Conservation (phyloP, 2,329 filamentous ascomycete genomes). For the Dactylonectria macrodidyma region DNA sequence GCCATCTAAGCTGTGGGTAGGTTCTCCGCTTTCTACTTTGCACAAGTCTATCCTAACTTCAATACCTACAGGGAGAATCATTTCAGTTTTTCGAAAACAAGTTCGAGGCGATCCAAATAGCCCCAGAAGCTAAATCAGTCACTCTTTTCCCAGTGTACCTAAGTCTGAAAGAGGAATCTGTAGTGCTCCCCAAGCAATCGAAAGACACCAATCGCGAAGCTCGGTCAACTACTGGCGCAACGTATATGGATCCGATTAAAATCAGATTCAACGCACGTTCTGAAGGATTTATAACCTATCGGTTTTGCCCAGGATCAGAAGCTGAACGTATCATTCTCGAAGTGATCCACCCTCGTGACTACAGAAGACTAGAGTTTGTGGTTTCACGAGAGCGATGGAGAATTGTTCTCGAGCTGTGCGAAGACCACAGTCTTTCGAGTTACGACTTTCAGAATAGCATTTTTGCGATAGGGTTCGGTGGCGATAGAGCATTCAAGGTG, state of each 20-base stretch:
- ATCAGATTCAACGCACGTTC: neutral
- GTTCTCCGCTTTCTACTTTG: neutral
- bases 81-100: neutral
- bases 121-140: slow-evolving; percentile 1
- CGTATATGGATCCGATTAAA: slow-evolving; percentile 1
- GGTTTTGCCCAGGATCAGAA: neutral
- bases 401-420: neutral
- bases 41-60: neutral
- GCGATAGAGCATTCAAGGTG: neutral
- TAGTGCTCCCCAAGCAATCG: neutral
- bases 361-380: slow-evolving; percentile 2
- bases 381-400: slow-evolving; percentile 2
- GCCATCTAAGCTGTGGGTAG: slow-evolving; percentile 1
- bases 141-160: neutral
- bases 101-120: neutral
- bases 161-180: slow-evolving; percentile 1
- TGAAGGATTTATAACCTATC: neutral
- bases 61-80: neutral
- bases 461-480: slow-evolving; percentile 1
- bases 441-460: slow-evolving; percentile 1
- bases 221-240: neutral
- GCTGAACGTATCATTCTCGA: neutral
- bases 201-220: neutral
- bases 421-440: neutral
- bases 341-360: neutral